Percentiles rank a stretch among this genome's conserved stretches.
These are phyloP conservation scores for Saraca asoca DNA, from an alignment of 331 rosid genomes.

Conservation along the genomic window DNA sequence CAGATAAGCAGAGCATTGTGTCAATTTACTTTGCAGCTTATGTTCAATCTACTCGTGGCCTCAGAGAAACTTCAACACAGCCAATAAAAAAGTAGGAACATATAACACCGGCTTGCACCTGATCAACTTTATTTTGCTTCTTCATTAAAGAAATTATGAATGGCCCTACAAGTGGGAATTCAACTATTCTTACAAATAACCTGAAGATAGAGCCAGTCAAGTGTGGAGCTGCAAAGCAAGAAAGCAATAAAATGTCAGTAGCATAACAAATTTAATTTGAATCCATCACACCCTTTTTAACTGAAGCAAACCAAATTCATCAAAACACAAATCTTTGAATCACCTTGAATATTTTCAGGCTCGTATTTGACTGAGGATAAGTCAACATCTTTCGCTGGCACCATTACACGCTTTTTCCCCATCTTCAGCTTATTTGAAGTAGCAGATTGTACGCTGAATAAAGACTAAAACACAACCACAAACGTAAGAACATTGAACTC, in stretches of 20 bases:
- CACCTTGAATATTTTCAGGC: conserved; percentile 58
- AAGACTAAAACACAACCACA: not conserved
- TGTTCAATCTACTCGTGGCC: not conserved
- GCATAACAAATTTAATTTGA: not conserved
- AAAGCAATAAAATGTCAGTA: conserved; percentile 6
- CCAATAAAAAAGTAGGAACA: not conserved
- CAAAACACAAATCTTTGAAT: not conserved
- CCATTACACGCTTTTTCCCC: conserved; percentile 70
- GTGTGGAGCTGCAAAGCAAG: conserved; percentile 74
- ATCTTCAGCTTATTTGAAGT: conserved; percentile 32
- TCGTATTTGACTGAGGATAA: conserved; percentile 62
- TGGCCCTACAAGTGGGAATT: conserved; percentile 69
- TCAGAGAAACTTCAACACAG: not conserved
- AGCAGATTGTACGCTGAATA: not conserved
- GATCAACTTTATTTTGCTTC: conserved; percentile 67
- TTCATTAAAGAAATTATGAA: conserved; percentile 46
- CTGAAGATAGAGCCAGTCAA: conserved; percentile 70
- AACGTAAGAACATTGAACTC: not conserved
- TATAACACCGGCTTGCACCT: conserved; percentile 52
- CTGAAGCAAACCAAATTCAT: not conserved
- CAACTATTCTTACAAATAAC: conserved; percentile 63
- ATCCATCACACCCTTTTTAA: not conserved
- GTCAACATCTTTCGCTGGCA: conserved; percentile 67
- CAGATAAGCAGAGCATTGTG: conserved; percentile 7
- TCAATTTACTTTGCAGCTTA: no score